Base-by-base conservation (phyloP, 768 basidiomycete species). In the Infundibulicybe gibba region DNA sequence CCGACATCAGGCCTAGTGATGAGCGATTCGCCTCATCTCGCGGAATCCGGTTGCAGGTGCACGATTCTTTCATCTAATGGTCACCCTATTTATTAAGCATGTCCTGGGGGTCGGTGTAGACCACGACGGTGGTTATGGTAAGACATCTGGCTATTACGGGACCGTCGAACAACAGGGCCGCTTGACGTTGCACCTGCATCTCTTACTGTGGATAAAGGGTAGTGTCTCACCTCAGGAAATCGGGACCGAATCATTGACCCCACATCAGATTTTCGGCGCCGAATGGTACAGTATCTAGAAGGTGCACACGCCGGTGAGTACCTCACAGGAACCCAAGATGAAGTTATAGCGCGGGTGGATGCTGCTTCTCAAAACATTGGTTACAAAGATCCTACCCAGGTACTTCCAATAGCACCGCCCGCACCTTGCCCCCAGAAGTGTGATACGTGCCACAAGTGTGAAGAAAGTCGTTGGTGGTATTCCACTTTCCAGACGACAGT, bases 171-270 rank as follows among this genome's bases (percentile, higher is more conserved):
- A 65, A 46, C 69, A 72, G 51, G 69, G 68, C 1, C 40, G 61
- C 5, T 44, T 68, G 0, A 69, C 66, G 0, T 43, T 74, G 2
- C 72, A 75, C 54, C 35, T 70, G 3, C 70, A 73, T 51, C 17
- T 66, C 20, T 32, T 72, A 1, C 14, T 72, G 1, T 75, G 69
- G 69, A 56, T 72, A 2, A 19, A 33, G 21, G 55, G 58, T n/a
- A 45, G 48, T 3, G 39, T 61, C 0, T 51, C 62, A 6, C 71
- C 67, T 5, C 60, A 71, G 41, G 57, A 70, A 43, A 68, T 38
- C 3, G 35, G 14, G 35, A 38, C 71, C 6, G 33, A 61, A 21
- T 73, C 0, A 42, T 61, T 21, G 48, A 54, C 25, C n/a, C 39
- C 2, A 54, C 57, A 19, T 52, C 49, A 5, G 45, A 52, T 3